These are phyloP conservation scores for Rhodosporidiobolus sp. DNA, from an alignment of 768 basidiomycete genomes.

Conservation along the genomic window DNA sequence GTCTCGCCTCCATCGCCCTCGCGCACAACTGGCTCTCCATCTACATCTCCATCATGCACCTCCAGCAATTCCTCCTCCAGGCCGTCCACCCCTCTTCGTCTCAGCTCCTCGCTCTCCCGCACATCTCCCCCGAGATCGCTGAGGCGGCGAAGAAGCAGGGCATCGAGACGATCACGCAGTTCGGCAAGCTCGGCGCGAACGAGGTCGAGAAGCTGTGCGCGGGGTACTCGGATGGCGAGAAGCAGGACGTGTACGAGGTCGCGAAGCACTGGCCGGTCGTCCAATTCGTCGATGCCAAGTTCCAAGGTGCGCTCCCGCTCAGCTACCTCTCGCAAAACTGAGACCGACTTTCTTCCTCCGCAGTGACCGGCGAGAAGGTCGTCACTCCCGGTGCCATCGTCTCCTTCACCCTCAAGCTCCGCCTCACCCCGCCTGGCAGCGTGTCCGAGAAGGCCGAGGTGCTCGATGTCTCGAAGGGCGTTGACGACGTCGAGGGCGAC, in stretches of 20 bases:
- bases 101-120: conserved; percentile 72
- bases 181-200: conserved; percentile 34
- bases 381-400: conserved; percentile 87
- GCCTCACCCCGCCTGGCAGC: conserved; percentile 60
- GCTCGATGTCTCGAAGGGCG: conserved; percentile 47
- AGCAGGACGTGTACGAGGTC: conserved; percentile 60
- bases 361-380: conserved; percentile 77
- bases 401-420: conserved; percentile 77
- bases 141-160: conserved; percentile 43
- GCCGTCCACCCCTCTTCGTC: conserved; percentile 57
- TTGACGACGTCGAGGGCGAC: conserved; percentile 51
- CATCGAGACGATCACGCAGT: conserved; percentile 31
- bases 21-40: conserved; percentile 86
- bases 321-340: no score
- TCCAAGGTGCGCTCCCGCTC: conserved; percentile 65
- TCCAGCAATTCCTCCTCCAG: conserved; percentile 80
- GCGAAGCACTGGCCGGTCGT: conserved; percentile 68
- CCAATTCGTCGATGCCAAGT: conserved; percentile 74
- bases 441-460: conserved; percentile 43
- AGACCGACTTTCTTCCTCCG: no score
- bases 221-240: conserved; percentile 21
- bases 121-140: conserved; percentile 55
- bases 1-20: conserved; percentile 74
- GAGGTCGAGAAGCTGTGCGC: conserved; percentile 34
- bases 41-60: conserved; percentile 70